phyloP scores from a whole-genome alignment of 495 filamentous ascomycete genomes.

The Endocarpon pusillum region DNA sequence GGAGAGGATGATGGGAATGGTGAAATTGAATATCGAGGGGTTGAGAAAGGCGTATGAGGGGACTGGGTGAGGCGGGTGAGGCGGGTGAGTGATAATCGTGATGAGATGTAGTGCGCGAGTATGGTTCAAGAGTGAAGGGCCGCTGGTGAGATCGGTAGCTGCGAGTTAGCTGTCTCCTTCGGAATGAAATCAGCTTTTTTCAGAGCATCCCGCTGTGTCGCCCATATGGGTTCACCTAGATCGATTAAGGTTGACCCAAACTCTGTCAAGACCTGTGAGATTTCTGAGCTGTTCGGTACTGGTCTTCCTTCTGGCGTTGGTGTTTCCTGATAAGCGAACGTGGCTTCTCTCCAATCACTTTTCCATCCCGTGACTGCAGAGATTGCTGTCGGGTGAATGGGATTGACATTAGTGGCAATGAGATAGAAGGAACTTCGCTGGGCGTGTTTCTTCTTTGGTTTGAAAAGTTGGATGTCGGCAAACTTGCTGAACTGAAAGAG shows the following conservation, averaged over 20 bases:
- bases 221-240: not conserved
- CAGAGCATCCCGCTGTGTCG: not conserved
- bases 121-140: too few species aligned
- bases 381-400: conserved; percentile 14
- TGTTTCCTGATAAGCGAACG: conserved; percentile 18
- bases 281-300: too few species aligned
- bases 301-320: conserved; percentile 1
- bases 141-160: too few species aligned
- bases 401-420: conserved; percentile 29
- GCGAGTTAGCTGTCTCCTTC: too few species aligned
- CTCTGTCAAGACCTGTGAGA: not conserved
- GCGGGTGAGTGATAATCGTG: too few species aligned
- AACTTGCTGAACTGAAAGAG: conserved; percentile 28
- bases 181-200: not conserved
- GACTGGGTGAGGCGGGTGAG: too few species aligned
- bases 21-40: too few species aligned
- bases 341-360: conserved; percentile 25
- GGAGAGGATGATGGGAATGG: too few species aligned
- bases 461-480: conserved; percentile 28
- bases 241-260: not conserved
- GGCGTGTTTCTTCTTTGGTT: conserved; percentile 24
- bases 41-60: too few species aligned
- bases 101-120: too few species aligned
- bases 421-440: conserved; percentile 38
- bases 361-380: conserved; percentile 25